Conservation (phyloP, 306 rosid species). For the Cicer cuneatum region DNA sequence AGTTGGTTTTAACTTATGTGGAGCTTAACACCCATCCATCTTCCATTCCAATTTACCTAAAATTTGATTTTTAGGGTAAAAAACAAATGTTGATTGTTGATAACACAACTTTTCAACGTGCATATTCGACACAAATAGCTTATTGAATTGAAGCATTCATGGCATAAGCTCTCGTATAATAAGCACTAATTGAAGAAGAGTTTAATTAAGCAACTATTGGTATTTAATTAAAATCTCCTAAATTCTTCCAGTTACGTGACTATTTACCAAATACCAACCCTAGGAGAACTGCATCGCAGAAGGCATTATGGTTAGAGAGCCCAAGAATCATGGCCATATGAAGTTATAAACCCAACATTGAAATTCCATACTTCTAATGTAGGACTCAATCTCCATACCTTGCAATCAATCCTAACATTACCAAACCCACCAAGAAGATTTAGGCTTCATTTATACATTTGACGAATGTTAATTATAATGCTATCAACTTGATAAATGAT, state of each 20-base stretch:
- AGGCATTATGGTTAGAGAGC: background rate
- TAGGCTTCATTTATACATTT: background rate
- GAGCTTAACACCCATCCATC: background rate
- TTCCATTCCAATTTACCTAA: background rate
- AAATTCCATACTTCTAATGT: background rate
- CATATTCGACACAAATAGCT: background rate
- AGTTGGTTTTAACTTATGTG: background rate
- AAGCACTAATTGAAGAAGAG: background rate
- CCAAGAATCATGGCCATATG: background rate
- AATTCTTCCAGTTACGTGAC: background rate
- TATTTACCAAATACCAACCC: background rate
- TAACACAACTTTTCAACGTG: background rate
- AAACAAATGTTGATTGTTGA: background rate
- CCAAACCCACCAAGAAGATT: conserved; percentile 22
- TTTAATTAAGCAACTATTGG: too few relatives aligned
- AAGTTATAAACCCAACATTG: background rate
- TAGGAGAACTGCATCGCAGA: background rate
- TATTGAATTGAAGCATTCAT: background rate
- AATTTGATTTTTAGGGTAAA: too few relatives aligned
- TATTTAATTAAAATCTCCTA: background rate
- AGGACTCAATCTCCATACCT: background rate
- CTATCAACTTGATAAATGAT: conserved; percentile 4
- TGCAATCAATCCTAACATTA: background rate
- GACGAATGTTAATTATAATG: background rate
- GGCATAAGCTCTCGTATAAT: background rate